phyloP scores from a whole-genome alignment of 495 filamentous ascomycete species.

The Lophiotrema nucula region DNA sequence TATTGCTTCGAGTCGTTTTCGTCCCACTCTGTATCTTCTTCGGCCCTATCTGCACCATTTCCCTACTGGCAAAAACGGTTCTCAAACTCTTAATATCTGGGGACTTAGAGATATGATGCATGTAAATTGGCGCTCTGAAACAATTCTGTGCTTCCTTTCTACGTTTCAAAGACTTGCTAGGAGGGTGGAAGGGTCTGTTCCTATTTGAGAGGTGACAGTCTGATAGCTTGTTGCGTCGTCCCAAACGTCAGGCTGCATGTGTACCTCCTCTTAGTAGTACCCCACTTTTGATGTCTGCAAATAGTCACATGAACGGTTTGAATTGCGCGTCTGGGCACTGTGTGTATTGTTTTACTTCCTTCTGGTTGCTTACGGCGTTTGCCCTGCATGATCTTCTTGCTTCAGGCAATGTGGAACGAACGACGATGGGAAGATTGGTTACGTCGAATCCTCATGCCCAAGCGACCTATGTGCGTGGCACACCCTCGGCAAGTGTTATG shows the following conservation, averaged over 20 bases:
- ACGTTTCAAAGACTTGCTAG: not conserved
- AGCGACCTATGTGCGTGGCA: slow-evolving; percentile 20
- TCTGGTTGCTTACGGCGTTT: too few species aligned
- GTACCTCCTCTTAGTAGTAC: too few species aligned
- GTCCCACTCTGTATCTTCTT: not conserved
- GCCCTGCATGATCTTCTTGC: not conserved
- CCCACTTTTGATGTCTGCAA: too few species aligned
- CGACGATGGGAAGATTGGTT: slow-evolving; percentile 13
- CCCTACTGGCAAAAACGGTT: slow-evolving; percentile 27
- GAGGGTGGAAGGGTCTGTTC: too few species aligned
- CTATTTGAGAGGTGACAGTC: too few species aligned
- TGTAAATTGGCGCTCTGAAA: slow-evolving; percentile 31
- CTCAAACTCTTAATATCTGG: slow-evolving; percentile 6
- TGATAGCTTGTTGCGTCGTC: too few species aligned
- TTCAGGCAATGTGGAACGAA: slow-evolving; percentile 31
- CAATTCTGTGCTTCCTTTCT: slow-evolving; percentile 19
- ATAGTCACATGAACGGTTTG: too few species aligned
- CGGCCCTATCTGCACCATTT: not conserved
- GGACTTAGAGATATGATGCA: slow-evolving; percentile 33
- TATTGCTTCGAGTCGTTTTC: not conserved
- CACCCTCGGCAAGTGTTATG: not conserved
- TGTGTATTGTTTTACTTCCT: too few species aligned
- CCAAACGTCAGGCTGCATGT: too few species aligned
- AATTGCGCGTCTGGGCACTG: too few species aligned
- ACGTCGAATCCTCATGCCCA: slow-evolving; percentile 17